Evolutionary conservation across 2,329 filamentous ascomycete genomes (phyloP).

Genomic region (Fusarium euwallaceae): DNA sequence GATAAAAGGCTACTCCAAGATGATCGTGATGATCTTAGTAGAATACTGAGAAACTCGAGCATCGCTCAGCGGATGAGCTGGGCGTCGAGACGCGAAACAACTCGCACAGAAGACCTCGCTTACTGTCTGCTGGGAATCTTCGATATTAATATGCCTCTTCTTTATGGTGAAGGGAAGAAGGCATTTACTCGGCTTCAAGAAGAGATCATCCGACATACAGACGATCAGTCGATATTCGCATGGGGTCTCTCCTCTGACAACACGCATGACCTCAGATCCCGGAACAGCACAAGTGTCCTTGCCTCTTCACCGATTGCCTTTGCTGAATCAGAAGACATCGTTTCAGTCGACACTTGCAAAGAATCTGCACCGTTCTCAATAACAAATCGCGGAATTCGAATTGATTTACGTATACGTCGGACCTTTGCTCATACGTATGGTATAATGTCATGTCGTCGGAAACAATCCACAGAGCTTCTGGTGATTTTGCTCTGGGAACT

Average conservation of each 20-base stretch:
- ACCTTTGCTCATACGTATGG: no score
- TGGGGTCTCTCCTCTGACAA: background rate
- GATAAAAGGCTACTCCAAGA: background rate
- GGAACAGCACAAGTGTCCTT: background rate
- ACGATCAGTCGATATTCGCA: background rate
- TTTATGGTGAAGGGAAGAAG: background rate
- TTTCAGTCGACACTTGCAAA: background rate
- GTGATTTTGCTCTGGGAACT: background rate
- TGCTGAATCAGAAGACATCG: background rate
- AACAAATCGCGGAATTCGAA: background rate
- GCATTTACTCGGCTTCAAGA: background rate
- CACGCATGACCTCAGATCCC: no score
- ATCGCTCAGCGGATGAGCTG: background rate
- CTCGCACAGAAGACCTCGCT: background rate
- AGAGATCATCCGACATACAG: background rate
- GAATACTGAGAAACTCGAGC: background rate
- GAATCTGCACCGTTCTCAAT: background rate
- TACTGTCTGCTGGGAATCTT: background rate
- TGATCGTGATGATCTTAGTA: background rate
- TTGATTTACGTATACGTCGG: background rate
- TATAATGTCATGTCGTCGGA: no score
- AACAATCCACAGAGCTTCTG: no score
- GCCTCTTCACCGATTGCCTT: background rate
- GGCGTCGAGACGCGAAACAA: background rate
- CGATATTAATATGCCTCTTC: background rate